Evolutionary conservation across 176 grass and related monocot genomes (phyloP), one percentile per base, ranked within the genome.

Genomic region (Zea luxurians): DNA sequence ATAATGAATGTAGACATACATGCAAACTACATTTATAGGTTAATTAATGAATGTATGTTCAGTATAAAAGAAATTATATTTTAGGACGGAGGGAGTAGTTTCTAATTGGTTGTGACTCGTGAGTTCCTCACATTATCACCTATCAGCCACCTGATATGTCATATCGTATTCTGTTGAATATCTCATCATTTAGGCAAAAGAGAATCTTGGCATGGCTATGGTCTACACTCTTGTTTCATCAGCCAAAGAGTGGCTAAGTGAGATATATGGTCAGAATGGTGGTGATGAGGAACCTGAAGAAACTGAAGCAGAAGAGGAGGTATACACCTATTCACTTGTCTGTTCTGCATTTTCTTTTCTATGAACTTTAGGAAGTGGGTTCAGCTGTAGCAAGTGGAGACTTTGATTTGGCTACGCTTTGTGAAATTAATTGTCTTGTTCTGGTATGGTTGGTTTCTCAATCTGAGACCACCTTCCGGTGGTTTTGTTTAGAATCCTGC

Each of bases 161-260:
- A 47, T 64, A 6, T 68, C 21, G 55, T 85, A 53, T 54, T 62
- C 12, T 89, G 13, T 70, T 75, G 60, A 64, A 70, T 48, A 21
- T 74, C 37, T 37, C 15, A 87, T 84, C 66, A n/a, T 74, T 81
- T 81, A 99, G 96, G 86, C 88, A 78, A 82, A 78, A 71, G 92
- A 99, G 80, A 96, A 93, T 93, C 90, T 99, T 79, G 96, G 96
- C 43, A 99, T 99, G 92, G 89, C 96, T 79, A 99, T 99, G 96
- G 69, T 99, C 42, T 99, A 99, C 82, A 99, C 96, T 48, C 96
- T 99, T 70, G 90, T 87, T 20, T 87, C 90, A 85, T 99, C 96
- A 73, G 88, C 96, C 68, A 82, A 99, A 88, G 96, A 96, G 43
- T 99, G 96, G 96, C 85, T 99, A 79, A 99, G 78, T 7, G 96